Conservation (phyloP, 2,329 filamentous ascomycete genomes). For the Gyromitra esculenta region DNA sequence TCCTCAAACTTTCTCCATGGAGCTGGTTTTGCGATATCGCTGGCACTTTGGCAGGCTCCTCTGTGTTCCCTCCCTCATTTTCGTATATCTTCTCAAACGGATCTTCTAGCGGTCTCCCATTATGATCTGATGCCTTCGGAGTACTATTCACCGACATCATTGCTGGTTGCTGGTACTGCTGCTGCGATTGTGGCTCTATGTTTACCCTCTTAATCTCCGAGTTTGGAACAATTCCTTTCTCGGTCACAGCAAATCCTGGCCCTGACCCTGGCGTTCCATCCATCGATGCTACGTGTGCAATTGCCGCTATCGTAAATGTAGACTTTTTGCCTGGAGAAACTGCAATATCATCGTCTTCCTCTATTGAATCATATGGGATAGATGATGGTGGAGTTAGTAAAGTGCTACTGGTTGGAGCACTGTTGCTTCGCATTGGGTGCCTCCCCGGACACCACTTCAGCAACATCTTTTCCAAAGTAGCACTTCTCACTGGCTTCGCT, state of each 20-base stretch:
- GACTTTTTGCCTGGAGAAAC: constrained; percentile 3
- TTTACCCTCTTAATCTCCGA: constrained; percentile 29
- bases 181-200: constrained; percentile 11
- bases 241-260: constrained; percentile 34
- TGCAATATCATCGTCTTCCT: constrained; percentile 13
- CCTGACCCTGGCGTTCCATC: neutral
- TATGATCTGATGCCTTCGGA: constrained; percentile 38
- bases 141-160: constrained; percentile 45
- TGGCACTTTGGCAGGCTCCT: constrained; percentile 1
- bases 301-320: constrained; percentile 40
- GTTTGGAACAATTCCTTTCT: constrained; percentile 40
- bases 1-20: constrained; percentile 14
- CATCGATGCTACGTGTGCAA: constrained; percentile 13
- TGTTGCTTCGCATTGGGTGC: constrained; percentile 57
- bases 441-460: constrained; percentile 71
- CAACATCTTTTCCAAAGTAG: constrained; percentile 75
- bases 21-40: neutral
- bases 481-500: constrained; percentile 76
- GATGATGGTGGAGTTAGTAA: constrained; percentile 1
- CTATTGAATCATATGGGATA: neutral
- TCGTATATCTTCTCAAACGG: constrained; percentile 37
- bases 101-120: constrained; percentile 34
- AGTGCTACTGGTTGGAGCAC: neutral
- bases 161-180: constrained; percentile 4
- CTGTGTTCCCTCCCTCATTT: constrained; percentile 3